phyloP scores from a whole-genome alignment of 2,329 filamentous ascomycete genomes.

The Botrytis cinerea region DNA sequence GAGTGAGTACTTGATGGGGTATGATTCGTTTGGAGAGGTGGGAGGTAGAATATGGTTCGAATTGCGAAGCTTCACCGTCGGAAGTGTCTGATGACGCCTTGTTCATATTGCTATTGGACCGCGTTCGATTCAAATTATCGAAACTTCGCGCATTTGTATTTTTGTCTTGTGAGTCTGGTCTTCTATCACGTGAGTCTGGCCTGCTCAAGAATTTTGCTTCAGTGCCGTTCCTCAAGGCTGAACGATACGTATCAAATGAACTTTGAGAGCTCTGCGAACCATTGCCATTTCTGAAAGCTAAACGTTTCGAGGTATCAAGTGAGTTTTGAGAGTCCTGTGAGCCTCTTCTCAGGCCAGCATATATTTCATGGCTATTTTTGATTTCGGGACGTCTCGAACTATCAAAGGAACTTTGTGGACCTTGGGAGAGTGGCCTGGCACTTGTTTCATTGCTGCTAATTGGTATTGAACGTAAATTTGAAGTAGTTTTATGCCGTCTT shows the following conservation, averaged over 20 bases:
- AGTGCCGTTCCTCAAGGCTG: constrained; percentile 18
- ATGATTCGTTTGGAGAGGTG: constrained; percentile 83
- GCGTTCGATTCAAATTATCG: constrained; percentile 19
- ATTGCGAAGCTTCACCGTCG: constrained; percentile 60
- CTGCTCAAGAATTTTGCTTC: constrained; percentile 21
- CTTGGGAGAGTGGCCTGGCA: constrained; percentile 34
- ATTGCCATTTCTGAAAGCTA: constrained; percentile 23
- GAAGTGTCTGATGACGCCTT: constrained; percentile 38
- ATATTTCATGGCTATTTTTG: constrained; percentile 27
- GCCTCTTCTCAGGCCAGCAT: constrained; percentile 39
- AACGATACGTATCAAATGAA: constrained; percentile 19
- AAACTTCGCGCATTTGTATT: neutral
- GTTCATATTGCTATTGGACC: constrained; percentile 34
- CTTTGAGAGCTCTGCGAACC: constrained; percentile 27
- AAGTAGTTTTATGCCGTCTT: constrained; percentile 46
- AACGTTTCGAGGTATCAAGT: constrained; percentile 26
- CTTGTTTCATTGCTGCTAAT: constrained; percentile 26
- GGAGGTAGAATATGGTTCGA: constrained; percentile 83
- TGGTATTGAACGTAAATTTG: constrained; percentile 33
- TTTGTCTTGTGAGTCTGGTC: constrained; percentile 17
- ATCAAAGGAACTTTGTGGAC: constrained; percentile 20
- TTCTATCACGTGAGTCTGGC: constrained; percentile 11
- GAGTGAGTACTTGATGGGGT: constrained; percentile 76
- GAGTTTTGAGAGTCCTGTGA: constrained; percentile 16
- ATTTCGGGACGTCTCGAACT: constrained; percentile 23